Conservation (phyloP, 352 stramenopile species). For the Blastocystis sp. region DNA sequence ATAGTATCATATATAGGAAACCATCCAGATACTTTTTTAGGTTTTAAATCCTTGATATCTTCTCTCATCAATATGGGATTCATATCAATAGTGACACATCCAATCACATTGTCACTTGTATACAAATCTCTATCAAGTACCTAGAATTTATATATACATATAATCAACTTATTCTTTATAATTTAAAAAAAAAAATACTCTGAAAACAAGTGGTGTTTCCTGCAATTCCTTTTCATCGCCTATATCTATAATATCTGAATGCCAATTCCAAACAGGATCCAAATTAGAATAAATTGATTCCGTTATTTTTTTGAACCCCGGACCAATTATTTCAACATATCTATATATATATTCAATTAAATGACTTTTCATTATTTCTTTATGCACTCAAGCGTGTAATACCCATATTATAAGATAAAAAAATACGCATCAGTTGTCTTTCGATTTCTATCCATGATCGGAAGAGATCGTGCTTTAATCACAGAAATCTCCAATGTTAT, state of each 20-base stretch:
- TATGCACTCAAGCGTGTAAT: neutral
- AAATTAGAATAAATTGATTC: conserved; percentile 68
- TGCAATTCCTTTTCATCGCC: conserved; percentile 85
- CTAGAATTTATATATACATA: conserved; percentile 38
- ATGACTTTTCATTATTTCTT: too few species aligned
- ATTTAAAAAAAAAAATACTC: conserved; percentile 46
- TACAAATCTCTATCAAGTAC: conserved; percentile 80
- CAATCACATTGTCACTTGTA: conserved; percentile 73
- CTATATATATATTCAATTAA: too few species aligned
- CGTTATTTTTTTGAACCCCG: conserved; percentile 62
- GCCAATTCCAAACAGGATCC: conserved; percentile 84
- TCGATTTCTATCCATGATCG: conserved; percentile 60
- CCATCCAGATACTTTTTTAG: conserved; percentile 67
- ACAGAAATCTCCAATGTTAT: conserved; percentile 69
- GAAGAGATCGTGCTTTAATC: conserved; percentile 62
- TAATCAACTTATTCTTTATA: conserved; percentile 2
- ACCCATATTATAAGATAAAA: neutral
- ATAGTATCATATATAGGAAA: conserved; percentile 93
- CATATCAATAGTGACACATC: conserved; percentile 86
- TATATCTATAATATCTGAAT: conserved; percentile 86
- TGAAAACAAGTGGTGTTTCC: conserved; percentile 90
- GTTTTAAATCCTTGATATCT: conserved; percentile 32
- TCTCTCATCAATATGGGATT: conserved; percentile 80
- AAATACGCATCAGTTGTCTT: conserved; percentile 41
- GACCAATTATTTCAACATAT: conserved; percentile 64